Evolutionary conservation across 768 basidiomycete species (phyloP).

Genomic region (Holtermanniella nyarrowii): DNA sequence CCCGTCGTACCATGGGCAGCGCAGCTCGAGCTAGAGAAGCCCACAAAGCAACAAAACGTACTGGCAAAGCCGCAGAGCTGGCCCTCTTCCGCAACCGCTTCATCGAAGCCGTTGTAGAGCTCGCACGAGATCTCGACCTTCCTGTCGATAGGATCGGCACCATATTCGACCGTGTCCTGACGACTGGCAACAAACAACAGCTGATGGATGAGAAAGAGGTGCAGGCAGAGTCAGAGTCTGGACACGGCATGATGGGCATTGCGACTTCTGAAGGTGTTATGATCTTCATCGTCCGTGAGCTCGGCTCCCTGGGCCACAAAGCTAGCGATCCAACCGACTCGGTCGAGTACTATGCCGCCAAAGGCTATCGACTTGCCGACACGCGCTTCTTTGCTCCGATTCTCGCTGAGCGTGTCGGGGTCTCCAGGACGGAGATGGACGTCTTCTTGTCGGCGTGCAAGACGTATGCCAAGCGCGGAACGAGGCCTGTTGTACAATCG

Average conservation of each 20-base stretch:
- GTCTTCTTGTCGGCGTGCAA: conserved; percentile 38
- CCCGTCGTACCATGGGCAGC: conserved; percentile 12
- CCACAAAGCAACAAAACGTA: conserved; percentile 4
- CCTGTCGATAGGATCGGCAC: conserved; percentile 36
- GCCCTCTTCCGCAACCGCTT: conserved; percentile 34
- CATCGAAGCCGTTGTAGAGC: conserved; percentile 34
- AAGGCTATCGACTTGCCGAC: conserved; percentile 40
- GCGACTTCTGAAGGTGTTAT: conserved; percentile 38
- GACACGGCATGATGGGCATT: conserved; percentile 33
- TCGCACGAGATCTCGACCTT: conserved; percentile 36
- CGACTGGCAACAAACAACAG: conserved; percentile 29
- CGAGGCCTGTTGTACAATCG: conserved; percentile 39
- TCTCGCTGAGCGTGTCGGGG: conserved; percentile 36
- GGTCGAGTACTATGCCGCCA: conserved; percentile 32
- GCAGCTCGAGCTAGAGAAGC: conserved; percentile 8
- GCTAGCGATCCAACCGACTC: conserved; percentile 18
- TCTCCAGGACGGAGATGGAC: conserved; percentile 36
- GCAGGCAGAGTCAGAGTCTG: conserved; percentile 23
- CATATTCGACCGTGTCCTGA: conserved; percentile 39
- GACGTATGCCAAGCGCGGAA: conserved; percentile 40
- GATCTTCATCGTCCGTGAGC: conserved; percentile 39
- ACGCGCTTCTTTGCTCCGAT: conserved; percentile 37
- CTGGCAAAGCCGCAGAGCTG: conserved; percentile 14
- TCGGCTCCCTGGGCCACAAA: conserved; percentile 19
- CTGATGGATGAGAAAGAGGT: conserved; percentile 11